Percentiles rank a stretch among this genome's conserved stretches.
Conservation (phyloP, 2,329 filamentous ascomycete species). For the Zopfia rhizophila region DNA sequence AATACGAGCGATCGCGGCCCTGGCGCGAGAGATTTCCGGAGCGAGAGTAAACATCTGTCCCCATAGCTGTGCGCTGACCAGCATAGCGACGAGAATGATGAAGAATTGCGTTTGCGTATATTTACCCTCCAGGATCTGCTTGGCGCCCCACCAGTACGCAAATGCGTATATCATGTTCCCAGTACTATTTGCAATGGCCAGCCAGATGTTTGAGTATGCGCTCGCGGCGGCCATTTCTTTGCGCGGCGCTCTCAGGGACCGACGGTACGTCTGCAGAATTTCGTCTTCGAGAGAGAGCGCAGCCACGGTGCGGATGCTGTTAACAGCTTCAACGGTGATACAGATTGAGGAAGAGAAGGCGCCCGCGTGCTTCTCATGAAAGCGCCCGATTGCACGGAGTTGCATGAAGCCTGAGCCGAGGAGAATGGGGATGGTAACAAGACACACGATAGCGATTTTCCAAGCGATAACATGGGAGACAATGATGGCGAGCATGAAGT, state of each 20-base stretch:
- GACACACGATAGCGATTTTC: constrained; percentile 78
- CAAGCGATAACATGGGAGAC: constrained; percentile 77
- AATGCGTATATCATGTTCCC: constrained; percentile 78
- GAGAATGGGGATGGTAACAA: constrained; percentile 74
- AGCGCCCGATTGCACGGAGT: constrained; percentile 68
- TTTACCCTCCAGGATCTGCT: constrained; percentile 72
- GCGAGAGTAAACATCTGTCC: constrained; percentile 80
- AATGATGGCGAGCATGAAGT: constrained; percentile 74
- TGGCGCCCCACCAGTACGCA: constrained; percentile 83
- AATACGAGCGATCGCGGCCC: constrained; percentile 77
- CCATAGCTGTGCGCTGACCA: constrained; percentile 78
- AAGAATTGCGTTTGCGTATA: constrained; percentile 77
- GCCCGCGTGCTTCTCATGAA: constrained; percentile 65
- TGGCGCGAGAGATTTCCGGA: constrained; percentile 77
- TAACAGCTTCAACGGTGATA: constrained; percentile 63
- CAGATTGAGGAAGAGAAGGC: constrained; percentile 63
- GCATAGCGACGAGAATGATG: constrained; percentile 75
- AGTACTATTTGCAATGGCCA: constrained; percentile 68
- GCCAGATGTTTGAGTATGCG: constrained; percentile 66
- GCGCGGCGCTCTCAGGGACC: constrained; percentile 58
- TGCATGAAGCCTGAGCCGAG: constrained; percentile 76
- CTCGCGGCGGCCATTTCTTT: constrained; percentile 62
- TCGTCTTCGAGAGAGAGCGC: constrained; percentile 63
- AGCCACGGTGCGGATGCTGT: constrained; percentile 63
- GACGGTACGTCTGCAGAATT: constrained; percentile 57